Base-by-base conservation (phyloP, 1,139 yeast genomes). In the Scheffersomyces illinoinensis region DNA sequence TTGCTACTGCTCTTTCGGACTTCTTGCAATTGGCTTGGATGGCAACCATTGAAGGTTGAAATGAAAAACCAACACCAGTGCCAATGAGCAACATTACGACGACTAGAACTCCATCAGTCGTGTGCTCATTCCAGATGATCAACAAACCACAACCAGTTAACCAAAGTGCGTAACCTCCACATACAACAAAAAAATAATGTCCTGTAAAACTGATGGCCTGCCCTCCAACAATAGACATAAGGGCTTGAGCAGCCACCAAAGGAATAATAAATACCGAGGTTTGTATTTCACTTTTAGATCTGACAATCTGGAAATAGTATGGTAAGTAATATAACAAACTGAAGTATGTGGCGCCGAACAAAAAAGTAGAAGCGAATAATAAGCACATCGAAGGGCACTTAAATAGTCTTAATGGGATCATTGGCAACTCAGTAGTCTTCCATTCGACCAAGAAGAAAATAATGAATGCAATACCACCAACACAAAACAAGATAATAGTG, bases 41-140 rank as follows among this genome's bases (percentile, higher is more conserved):
- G 0, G 88, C 88, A 8, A 85, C 81, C 76, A 85, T 75, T 0
- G 86, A 79, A 7, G 87, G 86, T 66, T 84, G 88, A 70, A 85
- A 83, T 5, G 84, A 80, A 59, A 75, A 75, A 1, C 87, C 88
- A 18, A 78, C 75, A 0, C 88, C 88, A 5, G 73, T 59, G 5
- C 89, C 89, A 71, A 78, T 76, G 7, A 82, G 54, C 12, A 82
- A 60, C 58, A 83, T 63, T 1, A 78, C 71, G 19, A 77, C 72
- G 3, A 75, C 75, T 50, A 74, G 68, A 0, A 71, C 70, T 1
- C 77, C 84, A n/a, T 70, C 70, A 10, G 68, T 64, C 1, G 81
- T 67, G 3, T 66, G 56, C 8, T 67, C 70, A 53, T 68, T 67
- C 73, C 78, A 83, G 1, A 75, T 63, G 24, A 81, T 62, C 52